Evolutionary conservation across 352 stramenopile species (phyloP).

Genomic region (Phytophthora capsici): DNA sequence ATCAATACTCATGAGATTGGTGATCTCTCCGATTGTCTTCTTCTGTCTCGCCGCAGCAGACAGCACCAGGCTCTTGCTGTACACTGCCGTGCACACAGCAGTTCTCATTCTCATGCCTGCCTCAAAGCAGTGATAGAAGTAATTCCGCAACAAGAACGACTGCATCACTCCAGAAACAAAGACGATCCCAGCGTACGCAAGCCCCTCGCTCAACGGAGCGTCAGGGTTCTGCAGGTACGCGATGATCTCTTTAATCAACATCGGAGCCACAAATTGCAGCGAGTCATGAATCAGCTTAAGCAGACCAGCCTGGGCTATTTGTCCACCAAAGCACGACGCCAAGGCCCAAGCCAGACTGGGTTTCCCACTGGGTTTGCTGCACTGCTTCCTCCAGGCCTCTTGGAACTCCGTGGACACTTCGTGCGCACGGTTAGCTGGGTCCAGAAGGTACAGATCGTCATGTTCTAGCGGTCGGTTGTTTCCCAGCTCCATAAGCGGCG

Average conservation of each 20-base stretch:
- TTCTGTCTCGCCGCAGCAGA: slow-evolving; percentile 62
- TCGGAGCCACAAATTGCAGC: slow-evolving; percentile 63
- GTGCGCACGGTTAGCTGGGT: slow-evolving; percentile 54
- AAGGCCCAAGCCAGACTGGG: slow-evolving; percentile 60
- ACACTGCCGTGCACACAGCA: slow-evolving; percentile 60
- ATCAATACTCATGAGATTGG: slow-evolving; percentile 96
- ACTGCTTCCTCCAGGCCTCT: slow-evolving; percentile 48
- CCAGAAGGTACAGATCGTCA: slow-evolving; percentile 75
- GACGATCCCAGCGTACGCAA: slow-evolving; percentile 56
- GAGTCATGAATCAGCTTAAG: slow-evolving; percentile 68
- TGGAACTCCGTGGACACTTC: slow-evolving; percentile 49
- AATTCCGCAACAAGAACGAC: slow-evolving; percentile 66
- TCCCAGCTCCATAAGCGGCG: slow-evolving; percentile 76
- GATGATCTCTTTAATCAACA: slow-evolving; percentile 77
- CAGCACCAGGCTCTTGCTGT: slow-evolving; percentile 71
- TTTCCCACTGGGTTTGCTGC: slow-evolving; percentile 12
- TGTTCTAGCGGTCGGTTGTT: slow-evolving; percentile 68
- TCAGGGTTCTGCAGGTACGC: slow-evolving; percentile 58
- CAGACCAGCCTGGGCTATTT: slow-evolving; percentile 53
- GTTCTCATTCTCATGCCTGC: slow-evolving; percentile 58
- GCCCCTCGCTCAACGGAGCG: slow-evolving; percentile 45
- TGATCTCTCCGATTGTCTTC: slow-evolving; percentile 89
- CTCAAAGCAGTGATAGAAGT: slow-evolving; percentile 76
- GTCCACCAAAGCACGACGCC: slow-evolving; percentile 50
- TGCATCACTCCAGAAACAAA: slow-evolving; percentile 61